Evolutionary conservation across 257 asterid genomes (phyloP), one percentile per base, ranked within the genome.

Genomic region (Capsicum rhomboideum): DNA sequence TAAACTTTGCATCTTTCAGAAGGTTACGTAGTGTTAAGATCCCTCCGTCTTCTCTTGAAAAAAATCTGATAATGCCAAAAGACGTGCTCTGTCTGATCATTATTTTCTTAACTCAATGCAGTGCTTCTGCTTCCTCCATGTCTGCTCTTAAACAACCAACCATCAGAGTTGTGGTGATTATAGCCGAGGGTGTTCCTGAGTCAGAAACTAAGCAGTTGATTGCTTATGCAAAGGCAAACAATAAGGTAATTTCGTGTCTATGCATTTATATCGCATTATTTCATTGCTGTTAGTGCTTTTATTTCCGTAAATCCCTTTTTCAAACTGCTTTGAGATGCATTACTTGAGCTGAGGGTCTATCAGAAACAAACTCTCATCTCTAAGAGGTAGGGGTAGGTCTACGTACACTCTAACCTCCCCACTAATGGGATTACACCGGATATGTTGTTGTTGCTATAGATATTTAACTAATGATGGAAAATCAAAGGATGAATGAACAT

Each of bases 181-280:
- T 97, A 88, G 98, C 98, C 83, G 98, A 97, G 87, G 98, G 99
- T 89, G 98, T 97, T 71, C 99, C 99, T 1, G 99, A 97, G 91
- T 89, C 93, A 13, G 98, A 97, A 85, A 83, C 98, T 85, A 97
- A 93, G 90, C 97, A 93, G 89, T 85, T 97, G 97, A 97, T 97
- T 90, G 96, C 95, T 82, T 95, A 88, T 90, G 99, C 99, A 59
- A 91, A 91, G 85, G 92, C 98, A 87, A 95, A 97, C 93, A 97
- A 97, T 89, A 95, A 97, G 96, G 97, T 97, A 61, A 66, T 66
- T n/a, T 58, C 2, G 1, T 58, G 16, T 58, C 31, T 2, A 10
- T 21, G 31, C 29, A 58, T 58, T 58, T 21, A 10, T 21, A 58
- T 58, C 6, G 2, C 66, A 58, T n/a, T 58, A n/a, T n/a, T 58